Base-by-base conservation (phyloP, 2,329 filamentous ascomycete genomes). In the Corinectria fuckeliana region DNA sequence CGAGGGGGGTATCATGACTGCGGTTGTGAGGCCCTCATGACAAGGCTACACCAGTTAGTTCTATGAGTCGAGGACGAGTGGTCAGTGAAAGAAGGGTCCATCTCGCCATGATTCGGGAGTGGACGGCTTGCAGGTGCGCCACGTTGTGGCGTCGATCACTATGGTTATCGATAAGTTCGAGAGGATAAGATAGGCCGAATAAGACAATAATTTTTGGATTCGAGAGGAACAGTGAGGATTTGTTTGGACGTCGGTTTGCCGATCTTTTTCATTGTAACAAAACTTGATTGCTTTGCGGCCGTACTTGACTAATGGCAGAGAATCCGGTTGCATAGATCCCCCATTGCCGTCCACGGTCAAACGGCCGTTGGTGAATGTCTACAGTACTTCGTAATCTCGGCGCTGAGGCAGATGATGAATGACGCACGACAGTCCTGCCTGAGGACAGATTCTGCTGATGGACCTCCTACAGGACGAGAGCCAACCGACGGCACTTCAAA, bases 371-470 rank as follows among this genome's bases (percentile, higher is more conserved):
- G 9, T 18, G 10, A 18, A 28, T 26, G 13, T 23, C 30, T 42
- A 32, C 23, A 1, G 6, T 20, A 9, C 14, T 44, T 9, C 30
- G 38, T n/a, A 42, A 38, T 39, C 39, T 13, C 68, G 66, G 64
- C 58, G 60, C 50, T 56, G 60, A 59, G 23, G n/a, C 54, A 55
- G 53, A 58, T 68, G 65, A 69, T 67, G 63, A 63, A 69, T 65
- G 47, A 36, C 32, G 32, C 32, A 16, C n/a, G n/a, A n/a, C n/a
- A n/a, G n/a, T n/a, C n/a, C n/a, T 36, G 32, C 7, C 7, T n/a
- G 10, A 10, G n/a, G 32, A 36, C 32, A 36, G 30, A 14, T 32
- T 18, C 11, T 36, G 8, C n/a, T 16, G 32, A n/a, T n/a, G n/a
- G n/a, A n/a, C n/a, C n/a, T n/a, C n/a, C n/a, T n/a, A n/a, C n/a